phyloP scores from a whole-genome alignment of 1,284 basidiomycete species.

The Flammula alnicola region DNA sequence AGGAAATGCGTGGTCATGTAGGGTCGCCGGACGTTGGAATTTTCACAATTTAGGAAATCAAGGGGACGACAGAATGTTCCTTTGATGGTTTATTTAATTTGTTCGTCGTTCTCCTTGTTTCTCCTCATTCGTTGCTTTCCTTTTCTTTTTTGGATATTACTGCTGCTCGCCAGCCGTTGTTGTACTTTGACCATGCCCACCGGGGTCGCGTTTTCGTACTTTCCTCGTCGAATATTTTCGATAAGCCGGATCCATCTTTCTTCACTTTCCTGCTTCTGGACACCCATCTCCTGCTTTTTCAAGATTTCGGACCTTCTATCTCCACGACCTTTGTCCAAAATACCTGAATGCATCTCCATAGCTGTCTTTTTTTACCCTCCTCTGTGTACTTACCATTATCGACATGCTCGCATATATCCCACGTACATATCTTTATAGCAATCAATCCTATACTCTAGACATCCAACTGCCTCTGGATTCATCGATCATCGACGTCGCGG shows the following conservation, averaged over 20 bases:
- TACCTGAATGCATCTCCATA: too few species aligned
- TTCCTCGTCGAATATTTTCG: neutral
- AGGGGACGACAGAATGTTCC: neutral
- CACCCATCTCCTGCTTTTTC: constrained; percentile 2
- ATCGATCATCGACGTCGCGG: too few species aligned
- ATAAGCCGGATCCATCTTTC: constrained; percentile 12
- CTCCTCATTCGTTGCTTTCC: constrained; percentile 5
- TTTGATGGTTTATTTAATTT: constrained; percentile 5
- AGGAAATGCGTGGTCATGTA: constrained; percentile 81
- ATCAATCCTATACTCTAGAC: constrained; percentile 9
- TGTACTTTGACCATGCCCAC: constrained; percentile 22
- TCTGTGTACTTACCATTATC: too few species aligned
- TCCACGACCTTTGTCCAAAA: too few species aligned
- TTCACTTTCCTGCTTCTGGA: constrained; percentile 3
- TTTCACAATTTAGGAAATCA: neutral
- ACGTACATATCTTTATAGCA: constrained; percentile 21
- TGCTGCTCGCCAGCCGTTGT: constrained; percentile 21
- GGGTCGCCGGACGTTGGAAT: neutral
- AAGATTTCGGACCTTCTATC: too few species aligned
- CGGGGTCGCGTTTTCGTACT: constrained; percentile 1
- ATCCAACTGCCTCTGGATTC: neutral
- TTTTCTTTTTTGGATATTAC: constrained; percentile 21
- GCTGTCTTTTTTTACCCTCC: too few species aligned
- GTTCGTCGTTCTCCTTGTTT: constrained; percentile 9
- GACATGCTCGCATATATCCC: constrained; percentile 18